phyloP scores from a whole-genome alignment of 2,329 filamentous ascomycete species.

The Xylariaceae sp. region DNA sequence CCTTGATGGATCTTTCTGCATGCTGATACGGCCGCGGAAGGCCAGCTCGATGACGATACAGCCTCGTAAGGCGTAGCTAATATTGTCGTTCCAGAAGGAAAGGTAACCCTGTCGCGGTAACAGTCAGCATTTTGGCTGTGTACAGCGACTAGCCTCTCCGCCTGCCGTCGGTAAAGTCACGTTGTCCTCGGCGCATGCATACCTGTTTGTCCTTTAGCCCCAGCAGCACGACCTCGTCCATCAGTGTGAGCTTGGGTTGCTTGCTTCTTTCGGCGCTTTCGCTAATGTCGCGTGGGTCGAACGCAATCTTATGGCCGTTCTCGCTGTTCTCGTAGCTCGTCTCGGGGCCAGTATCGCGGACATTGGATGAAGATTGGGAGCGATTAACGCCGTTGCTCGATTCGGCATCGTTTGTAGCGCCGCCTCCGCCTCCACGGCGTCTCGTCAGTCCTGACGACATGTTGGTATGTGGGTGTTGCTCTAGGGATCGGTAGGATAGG shows the following conservation, averaged over 20 bases:
- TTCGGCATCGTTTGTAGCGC: constrained; percentile 60
- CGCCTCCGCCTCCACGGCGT: constrained; percentile 60
- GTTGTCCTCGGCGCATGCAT: constrained; percentile 39
- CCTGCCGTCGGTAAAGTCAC: not conserved
- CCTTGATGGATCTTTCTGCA: constrained; percentile 95
- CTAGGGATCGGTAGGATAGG: not conserved
- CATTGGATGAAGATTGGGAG: constrained; percentile 61
- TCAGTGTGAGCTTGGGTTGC: constrained; percentile 96
- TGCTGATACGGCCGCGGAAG: constrained; percentile 93
- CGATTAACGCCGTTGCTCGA: constrained; percentile 61
- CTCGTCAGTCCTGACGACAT: constrained; percentile 52
- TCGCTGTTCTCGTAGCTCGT: constrained; percentile 91
- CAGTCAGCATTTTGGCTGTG: constrained; percentile 22
- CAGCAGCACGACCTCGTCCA: constrained; percentile 96
- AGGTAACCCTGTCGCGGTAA: constrained; percentile 76
- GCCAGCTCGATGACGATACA: constrained; percentile 98
- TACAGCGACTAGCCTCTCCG: not conserved
- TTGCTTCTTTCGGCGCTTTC: constrained; percentile 96
- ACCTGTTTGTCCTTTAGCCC: constrained; percentile 99
- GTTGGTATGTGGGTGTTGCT: constrained; percentile 9
- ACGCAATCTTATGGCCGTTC: constrained; percentile 98
- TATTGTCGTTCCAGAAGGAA: constrained; percentile 99
- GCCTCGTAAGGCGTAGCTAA: constrained; percentile 94
- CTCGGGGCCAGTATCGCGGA: constrained; percentile 63
- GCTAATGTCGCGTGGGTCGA: constrained; percentile 94